These are phyloP conservation scores for Syncephalastrum monosporum DNA, from an alignment of 371 early-diverging fungal genomes.

Conservation along the genomic window DNA sequence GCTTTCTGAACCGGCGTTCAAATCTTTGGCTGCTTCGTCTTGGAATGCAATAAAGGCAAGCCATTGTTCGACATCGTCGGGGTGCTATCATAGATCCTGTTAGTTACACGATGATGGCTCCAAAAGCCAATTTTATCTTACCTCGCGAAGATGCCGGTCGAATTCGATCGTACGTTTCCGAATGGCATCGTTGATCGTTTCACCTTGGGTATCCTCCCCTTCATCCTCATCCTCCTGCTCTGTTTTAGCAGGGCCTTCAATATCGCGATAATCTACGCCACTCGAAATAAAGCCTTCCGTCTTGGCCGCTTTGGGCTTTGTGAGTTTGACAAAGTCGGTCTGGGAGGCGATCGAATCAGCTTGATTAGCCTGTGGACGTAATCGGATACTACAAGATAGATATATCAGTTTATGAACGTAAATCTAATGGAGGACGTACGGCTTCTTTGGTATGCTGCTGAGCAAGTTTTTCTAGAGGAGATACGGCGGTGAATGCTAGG, in stretches of 20 bases:
- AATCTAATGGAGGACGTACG: no score
- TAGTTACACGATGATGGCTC: constrained; percentile 1
- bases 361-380: no score
- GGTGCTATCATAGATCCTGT: constrained; percentile 38
- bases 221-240: constrained; percentile 16
- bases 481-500: no score
- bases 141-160: constrained; percentile 31
- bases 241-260: constrained; percentile 29
- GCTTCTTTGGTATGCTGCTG: no score
- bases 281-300: constrained; percentile 10
- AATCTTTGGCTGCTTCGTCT: constrained; percentile 47
- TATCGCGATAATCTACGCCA: constrained; percentile 42
- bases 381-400: no score
- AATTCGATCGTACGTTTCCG: constrained; percentile 37
- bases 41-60: constrained; percentile 70
- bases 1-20: constrained; percentile 19
- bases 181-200: constrained; percentile 39
- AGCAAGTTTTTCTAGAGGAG: no score
- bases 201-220: constrained; percentile 28
- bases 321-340: no score
- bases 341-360: no score
- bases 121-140: background rate
- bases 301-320: no score
- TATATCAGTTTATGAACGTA: no score
- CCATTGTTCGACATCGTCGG: constrained; percentile 65